These are phyloP conservation scores for Arthrocladium fulminans DNA, from an alignment of 2,329 filamentous ascomycete species.

Conservation along the genomic window DNA sequence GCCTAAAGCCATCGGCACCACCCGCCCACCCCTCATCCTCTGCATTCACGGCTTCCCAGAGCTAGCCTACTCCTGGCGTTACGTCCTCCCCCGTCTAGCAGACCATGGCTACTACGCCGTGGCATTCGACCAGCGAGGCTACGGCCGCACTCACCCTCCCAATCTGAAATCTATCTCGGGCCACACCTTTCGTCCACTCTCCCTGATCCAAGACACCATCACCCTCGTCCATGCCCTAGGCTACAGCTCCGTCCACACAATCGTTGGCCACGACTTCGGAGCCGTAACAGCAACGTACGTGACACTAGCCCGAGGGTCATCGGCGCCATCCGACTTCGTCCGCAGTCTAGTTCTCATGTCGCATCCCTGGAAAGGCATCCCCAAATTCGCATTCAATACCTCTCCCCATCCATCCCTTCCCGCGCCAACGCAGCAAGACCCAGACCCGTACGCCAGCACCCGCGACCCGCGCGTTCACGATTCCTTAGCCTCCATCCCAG, in stretches of 20 bases:
- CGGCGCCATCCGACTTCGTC: conserved; percentile 51
- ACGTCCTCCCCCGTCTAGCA: conserved; percentile 52
- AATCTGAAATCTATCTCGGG: conserved; percentile 35
- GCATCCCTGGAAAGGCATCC: conserved; percentile 52
- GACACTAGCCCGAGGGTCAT: conserved; percentile 43
- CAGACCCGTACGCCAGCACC: conserved; percentile 11
- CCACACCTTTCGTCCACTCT: conserved; percentile 45
- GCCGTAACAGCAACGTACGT: conserved; percentile 52
- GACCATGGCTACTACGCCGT: conserved; percentile 55
- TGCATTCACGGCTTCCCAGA: conserved; percentile 51
- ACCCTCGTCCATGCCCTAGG: conserved; percentile 54
- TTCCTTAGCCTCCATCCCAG: conserved; percentile 35
- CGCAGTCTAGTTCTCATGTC: conserved; percentile 54
- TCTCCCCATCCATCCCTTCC: conserved; percentile 32
- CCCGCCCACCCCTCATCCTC: conserved; percentile 18
- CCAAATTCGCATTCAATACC: conserved; percentile 41
- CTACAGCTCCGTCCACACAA: conserved; percentile 48
- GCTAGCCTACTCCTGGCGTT: conserved; percentile 61
- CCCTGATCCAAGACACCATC: conserved; percentile 54
- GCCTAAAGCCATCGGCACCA: conserved; percentile 11
- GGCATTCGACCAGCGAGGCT: conserved; percentile 59
- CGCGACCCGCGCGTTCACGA: conserved; percentile 17
- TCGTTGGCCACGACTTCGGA: conserved; percentile 61
- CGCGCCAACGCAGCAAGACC: conserved; percentile 8
- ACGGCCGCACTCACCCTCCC: conserved; percentile 52